These are phyloP conservation scores for Singerocomus inundabilis DNA, from an alignment of 1,284 basidiomycete species.

Conservation along the genomic window DNA sequence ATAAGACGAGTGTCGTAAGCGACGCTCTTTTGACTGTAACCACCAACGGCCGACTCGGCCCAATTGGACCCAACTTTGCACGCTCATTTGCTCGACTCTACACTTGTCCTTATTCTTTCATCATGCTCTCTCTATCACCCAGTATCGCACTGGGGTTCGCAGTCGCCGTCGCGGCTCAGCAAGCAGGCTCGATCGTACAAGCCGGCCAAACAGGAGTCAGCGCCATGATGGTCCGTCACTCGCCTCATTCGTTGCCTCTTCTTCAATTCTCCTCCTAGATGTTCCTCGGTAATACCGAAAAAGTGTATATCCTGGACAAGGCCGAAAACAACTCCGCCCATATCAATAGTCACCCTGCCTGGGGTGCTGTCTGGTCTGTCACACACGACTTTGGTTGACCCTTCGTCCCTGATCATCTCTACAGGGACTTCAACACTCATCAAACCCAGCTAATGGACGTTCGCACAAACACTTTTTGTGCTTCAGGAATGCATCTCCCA, in stretches of 20 bases:
- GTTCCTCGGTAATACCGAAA: conserved; percentile 51
- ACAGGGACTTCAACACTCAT: conserved; percentile 39
- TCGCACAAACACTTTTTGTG: conserved; percentile 79
- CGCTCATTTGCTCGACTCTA: conserved; percentile 15
- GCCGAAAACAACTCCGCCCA: conserved; percentile 41
- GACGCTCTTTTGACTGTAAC: background rate
- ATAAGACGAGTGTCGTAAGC: background rate
- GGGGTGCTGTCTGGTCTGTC: conserved; percentile 44
- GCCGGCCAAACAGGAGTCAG: conserved; percentile 56
- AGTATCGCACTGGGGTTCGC: conserved; percentile 40
- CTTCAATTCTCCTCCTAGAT: conserved; percentile 38
- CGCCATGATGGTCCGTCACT: conserved; percentile 59
- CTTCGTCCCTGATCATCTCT: background rate
- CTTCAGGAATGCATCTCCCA: conserved; percentile 69
- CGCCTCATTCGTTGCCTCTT: background rate
- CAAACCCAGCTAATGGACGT: conserved; percentile 66
- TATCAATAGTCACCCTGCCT: conserved; percentile 43
- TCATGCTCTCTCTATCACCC: conserved; percentile 28
- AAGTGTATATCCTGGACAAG: conserved; percentile 51
- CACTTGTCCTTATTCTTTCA: conserved; percentile 13
- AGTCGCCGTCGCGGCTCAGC: conserved; percentile 35
- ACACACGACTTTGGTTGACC: background rate
- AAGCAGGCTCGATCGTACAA: conserved; percentile 43
- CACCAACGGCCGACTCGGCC: background rate
- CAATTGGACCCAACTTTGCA: conserved; percentile 4